Evolutionary conservation across 208 protist species (phyloP).

Genomic region (Trypanosoma conorhini): DNA sequence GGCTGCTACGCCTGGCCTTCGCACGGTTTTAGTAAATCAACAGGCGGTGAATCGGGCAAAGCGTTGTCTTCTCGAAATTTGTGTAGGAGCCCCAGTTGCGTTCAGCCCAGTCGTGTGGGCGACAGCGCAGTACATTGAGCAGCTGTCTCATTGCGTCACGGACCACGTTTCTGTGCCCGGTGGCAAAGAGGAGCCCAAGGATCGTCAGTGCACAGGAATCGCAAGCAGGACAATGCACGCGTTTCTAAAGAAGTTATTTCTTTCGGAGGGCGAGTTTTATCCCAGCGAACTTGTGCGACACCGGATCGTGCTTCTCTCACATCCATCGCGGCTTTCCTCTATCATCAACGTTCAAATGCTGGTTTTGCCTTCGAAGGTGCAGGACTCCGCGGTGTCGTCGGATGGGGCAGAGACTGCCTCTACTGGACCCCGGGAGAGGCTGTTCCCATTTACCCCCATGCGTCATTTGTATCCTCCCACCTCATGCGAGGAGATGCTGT

Average conservation of each 20-base stretch:
- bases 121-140: constrained; percentile 6
- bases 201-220: not conserved
- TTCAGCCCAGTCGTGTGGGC: constrained; percentile 20
- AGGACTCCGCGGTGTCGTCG: not conserved
- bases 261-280: constrained; percentile 14
- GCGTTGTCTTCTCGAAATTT: constrained; percentile 14
- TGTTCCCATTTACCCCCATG: constrained; percentile 26
- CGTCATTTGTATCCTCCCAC: not conserved
- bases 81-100: not conserved
- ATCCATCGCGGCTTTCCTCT: constrained; percentile 15
- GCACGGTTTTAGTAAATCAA: not conserved
- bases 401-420: not conserved
- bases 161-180: not conserved
- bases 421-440: not conserved
- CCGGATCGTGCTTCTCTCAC: constrained; percentile 17
- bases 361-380: not conserved
- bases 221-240: not conserved
- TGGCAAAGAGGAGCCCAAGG: not conserved
- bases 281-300: constrained; percentile 21
- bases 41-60: not conserved
- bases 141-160: not conserved
- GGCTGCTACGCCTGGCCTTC: not conserved
- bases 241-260: constrained; percentile 20
- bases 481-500: not conserved
- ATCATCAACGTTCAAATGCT: constrained; percentile 19